Percentiles rank a stretch among this genome's conserved stretches.
Evolutionary conservation across 1,284 basidiomycete genomes (phyloP).

Genomic region (Puccinia polysora): DNA sequence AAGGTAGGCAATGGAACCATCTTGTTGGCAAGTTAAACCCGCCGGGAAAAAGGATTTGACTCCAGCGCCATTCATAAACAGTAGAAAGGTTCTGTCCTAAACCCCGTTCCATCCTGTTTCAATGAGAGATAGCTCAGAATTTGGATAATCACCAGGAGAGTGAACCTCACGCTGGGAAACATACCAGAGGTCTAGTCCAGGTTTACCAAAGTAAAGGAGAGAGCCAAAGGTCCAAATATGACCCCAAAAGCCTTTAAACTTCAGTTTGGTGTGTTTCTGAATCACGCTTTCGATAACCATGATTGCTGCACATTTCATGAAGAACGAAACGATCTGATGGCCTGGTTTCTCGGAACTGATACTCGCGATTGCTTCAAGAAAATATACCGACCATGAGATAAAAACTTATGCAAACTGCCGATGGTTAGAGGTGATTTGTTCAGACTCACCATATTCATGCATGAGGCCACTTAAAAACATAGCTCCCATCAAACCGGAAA

Average conservation of each 20-base stretch:
- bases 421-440: neutral
- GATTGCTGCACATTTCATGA: constrained; percentile 22
- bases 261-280: constrained; percentile 27
- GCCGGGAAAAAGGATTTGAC: constrained; percentile 22
- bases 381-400: neutral
- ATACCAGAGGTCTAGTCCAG: constrained; percentile 33
- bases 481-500: constrained; percentile 20
- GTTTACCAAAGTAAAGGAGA: constrained; percentile 31
- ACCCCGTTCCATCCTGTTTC: constrained; percentile 25
- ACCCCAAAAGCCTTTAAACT: constrained; percentile 15
- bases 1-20: constrained; percentile 18
- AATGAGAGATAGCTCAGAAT: neutral
- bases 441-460: constrained; percentile 30
- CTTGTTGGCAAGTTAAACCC: constrained; percentile 9
- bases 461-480: constrained; percentile 33
- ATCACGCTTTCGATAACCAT: constrained; percentile 28
- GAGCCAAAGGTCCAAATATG: constrained; percentile 26
- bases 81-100: constrained; percentile 12
- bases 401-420: no score
- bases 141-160: neutral
- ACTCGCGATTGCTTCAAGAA: constrained; percentile 19
- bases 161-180: neutral
- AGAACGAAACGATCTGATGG: constrained; percentile 18
- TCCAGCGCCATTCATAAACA: constrained; percentile 27
- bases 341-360: constrained; percentile 22